A percentile compares a stretch with the other conserved stretches of the same genome.
Evolutionary conservation across 2,329 filamentous ascomycete genomes (phyloP).

Genomic region (Hypomyces perniciosus): DNA sequence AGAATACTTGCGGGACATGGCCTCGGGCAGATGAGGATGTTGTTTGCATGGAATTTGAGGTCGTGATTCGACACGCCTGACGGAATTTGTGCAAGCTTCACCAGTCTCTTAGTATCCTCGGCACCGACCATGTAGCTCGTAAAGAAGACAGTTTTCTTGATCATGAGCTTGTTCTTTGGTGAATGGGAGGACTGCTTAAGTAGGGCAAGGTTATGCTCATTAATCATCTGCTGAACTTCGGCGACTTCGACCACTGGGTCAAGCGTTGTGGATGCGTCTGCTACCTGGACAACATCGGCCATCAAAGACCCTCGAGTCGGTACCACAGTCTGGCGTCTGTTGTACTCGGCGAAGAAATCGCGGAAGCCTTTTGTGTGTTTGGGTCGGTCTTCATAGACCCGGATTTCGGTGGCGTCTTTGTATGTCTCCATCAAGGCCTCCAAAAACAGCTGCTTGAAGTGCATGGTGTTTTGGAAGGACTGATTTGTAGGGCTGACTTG

Average conservation of each 20-base stretch:
- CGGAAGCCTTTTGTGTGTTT: constrained; percentile 75
- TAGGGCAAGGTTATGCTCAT: constrained; percentile 66
- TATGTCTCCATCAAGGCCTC: constrained; percentile 81
- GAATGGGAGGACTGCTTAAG: constrained; percentile 27
- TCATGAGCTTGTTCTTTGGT: constrained; percentile 49
- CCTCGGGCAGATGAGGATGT: constrained; percentile 80
- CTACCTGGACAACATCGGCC: constrained; percentile 81
- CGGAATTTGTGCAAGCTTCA: constrained; percentile 62
- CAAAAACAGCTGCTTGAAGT: constrained; percentile 86
- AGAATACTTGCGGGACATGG: constrained; percentile 67
- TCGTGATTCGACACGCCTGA: constrained; percentile 59
- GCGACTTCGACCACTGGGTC: constrained; percentile 74
- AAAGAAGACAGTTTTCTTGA: constrained; percentile 85
- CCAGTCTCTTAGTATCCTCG: constrained; percentile 65
- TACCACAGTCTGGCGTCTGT: constrained; percentile 47
- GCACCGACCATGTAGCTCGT: constrained; percentile 81
- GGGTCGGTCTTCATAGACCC: constrained; percentile 62
- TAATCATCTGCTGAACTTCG: constrained; percentile 84
- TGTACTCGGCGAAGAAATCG: constrained; percentile 76
- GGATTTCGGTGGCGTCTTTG: constrained; percentile 71
- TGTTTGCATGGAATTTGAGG: constrained; percentile 78
- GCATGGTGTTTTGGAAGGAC: constrained; percentile 74
- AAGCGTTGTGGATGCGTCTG: constrained; percentile 66
- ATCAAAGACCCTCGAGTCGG: constrained; percentile 58
- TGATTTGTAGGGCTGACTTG: constrained; percentile 73